These are phyloP conservation scores for Agarophyton chilense DNA, from an alignment of 23 red algal species.

Conservation along the genomic window DNA sequence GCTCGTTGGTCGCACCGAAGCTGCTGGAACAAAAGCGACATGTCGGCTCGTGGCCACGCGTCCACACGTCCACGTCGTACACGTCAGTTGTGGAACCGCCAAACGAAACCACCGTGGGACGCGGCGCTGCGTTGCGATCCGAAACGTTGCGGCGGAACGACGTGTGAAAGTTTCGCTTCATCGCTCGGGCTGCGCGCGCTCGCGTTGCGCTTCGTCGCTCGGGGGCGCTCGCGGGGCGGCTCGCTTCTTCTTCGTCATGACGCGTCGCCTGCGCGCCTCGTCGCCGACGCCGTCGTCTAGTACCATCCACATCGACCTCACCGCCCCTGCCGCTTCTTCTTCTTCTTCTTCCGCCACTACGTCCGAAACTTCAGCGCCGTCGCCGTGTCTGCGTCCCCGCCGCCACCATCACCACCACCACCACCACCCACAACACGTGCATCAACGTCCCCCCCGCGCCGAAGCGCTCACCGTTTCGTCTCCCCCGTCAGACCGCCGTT, in stretches of 20 bases:
- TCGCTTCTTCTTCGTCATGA: background rate
- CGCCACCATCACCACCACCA: background rate
- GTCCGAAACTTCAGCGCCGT: background rate
- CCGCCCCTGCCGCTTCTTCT: background rate
- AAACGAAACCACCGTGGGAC: no score
- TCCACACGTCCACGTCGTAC: no score
- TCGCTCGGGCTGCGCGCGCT: no score
- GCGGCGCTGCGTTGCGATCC: no score
- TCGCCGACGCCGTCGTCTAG: background rate
- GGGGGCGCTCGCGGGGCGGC: background rate
- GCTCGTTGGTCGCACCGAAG: background rate
- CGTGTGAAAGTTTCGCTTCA: no score
- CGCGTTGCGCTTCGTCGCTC: no score
- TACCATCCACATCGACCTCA: conserved; percentile 2
- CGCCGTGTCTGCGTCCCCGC: background rate
- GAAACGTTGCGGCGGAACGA: no score
- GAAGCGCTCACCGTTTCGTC: background rate
- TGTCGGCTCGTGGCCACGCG: background rate
- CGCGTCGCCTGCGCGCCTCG: background rate
- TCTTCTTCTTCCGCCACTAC: background rate
- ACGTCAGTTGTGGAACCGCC: no score
- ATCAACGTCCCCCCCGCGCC: background rate
- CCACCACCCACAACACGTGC: background rate
- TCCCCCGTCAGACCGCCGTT: background rate
- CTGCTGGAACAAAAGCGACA: background rate